These are phyloP conservation scores for Diospyros lotus DNA, from an alignment of 148 eudicot species.

Conservation along the genomic window DNA sequence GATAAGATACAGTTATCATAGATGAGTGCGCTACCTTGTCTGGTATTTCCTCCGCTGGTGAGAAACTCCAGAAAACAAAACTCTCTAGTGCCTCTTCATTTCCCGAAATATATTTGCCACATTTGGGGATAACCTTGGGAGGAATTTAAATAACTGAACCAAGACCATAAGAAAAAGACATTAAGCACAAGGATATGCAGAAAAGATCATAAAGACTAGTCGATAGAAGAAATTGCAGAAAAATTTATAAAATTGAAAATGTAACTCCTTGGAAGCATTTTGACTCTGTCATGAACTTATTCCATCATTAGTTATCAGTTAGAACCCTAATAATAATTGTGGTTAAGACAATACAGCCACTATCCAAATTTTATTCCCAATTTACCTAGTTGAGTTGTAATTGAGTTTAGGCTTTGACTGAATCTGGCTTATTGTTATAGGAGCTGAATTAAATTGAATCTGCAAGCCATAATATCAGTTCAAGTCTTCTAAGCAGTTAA, in stretches of 20 bases:
- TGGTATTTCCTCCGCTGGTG: conserved; percentile 1
- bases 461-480: too few species aligned
- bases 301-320: background rate
- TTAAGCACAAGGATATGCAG: background rate
- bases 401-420: too few species aligned
- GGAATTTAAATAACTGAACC: conserved; percentile 79
- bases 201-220: background rate
- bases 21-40: conserved; percentile 12
- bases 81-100: conserved; percentile 65
- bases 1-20: background rate
- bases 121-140: conserved; percentile 80
- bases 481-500: too few species aligned
- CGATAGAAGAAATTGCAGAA: background rate
- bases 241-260: too few species aligned
- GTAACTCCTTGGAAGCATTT: too few species aligned
- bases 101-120: conserved; percentile 69
- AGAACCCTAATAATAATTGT: too few species aligned
- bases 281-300: background rate
- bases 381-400: too few species aligned
- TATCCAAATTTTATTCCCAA: background rate
- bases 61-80: conserved; percentile 8
- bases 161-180: conserved; percentile 1
- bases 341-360: too few species aligned
- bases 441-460: too few species aligned
- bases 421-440: too few species aligned